These are phyloP conservation scores for Solanum tarijense DNA, from an alignment of 257 asterid species.

Conservation along the genomic window DNA sequence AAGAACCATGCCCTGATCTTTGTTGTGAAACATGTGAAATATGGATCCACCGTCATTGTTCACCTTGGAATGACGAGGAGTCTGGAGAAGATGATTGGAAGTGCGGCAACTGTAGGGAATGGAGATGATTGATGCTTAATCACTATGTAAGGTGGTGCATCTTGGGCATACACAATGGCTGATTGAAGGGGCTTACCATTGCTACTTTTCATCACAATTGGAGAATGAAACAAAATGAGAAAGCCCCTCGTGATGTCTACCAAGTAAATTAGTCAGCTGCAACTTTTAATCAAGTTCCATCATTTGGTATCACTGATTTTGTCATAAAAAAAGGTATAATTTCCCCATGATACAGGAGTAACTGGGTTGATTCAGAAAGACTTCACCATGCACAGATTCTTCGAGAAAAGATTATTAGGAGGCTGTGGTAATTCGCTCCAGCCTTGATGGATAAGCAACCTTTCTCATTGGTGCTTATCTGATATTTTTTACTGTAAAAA, in stretches of 20 bases:
- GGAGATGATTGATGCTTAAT: slow-evolving; percentile 24
- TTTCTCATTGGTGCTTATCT: background rate
- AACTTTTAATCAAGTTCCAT: background rate
- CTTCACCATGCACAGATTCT: background rate
- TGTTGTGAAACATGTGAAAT: slow-evolving; percentile 46
- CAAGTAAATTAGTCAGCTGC: background rate
- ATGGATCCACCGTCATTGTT: slow-evolving; percentile 53
- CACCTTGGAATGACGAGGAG: slow-evolving; percentile 57
- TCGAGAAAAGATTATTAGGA: background rate
- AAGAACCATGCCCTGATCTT: slow-evolving; percentile 43
- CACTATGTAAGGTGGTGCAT: background rate
- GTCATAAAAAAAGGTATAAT: background rate
- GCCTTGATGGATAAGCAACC: background rate
- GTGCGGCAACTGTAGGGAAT: slow-evolving; percentile 71
- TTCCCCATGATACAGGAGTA: background rate
- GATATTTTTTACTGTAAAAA: background rate
- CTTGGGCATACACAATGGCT: background rate
- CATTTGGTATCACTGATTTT: background rate
- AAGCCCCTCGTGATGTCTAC: background rate
- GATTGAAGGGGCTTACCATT: background rate
- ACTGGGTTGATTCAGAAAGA: background rate
- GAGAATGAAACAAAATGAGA: background rate
- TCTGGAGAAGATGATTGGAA: slow-evolving; percentile 41
- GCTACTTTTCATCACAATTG: background rate
- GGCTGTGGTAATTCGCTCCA: background rate